Conservation (phyloP, 257 asterid genomes). For the Solanum habrochaites region DNA sequence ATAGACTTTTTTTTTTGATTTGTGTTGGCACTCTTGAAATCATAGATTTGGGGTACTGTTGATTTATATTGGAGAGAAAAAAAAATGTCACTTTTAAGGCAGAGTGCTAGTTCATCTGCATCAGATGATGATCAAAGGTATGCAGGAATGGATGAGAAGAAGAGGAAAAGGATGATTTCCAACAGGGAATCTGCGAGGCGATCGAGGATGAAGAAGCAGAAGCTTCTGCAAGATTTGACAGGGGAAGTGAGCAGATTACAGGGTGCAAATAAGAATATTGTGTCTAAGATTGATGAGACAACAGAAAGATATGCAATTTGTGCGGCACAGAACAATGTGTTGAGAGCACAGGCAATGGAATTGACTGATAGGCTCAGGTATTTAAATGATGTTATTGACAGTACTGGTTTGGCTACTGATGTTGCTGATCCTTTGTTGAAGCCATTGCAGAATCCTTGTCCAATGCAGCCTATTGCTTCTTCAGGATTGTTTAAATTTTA, state of each 20-base stretch:
- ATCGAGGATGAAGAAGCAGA: conserved; percentile 30
- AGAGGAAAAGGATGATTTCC: conserved; percentile 43
- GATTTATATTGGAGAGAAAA: background rate
- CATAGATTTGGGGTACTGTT: background rate
- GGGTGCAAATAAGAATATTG: conserved; percentile 31
- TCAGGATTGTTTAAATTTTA: conserved; percentile 23
- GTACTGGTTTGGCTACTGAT: conserved; percentile 14
- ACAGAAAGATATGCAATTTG: conserved; percentile 12
- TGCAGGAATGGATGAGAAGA: conserved; percentile 33
- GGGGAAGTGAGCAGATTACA: conserved; percentile 27
- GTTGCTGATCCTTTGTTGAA: conserved; percentile 20
- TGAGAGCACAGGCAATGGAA: conserved; percentile 49
- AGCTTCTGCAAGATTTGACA: conserved; percentile 39
- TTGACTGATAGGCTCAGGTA: conserved; percentile 39
- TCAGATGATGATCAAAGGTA: conserved; percentile 23
- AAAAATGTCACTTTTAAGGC: conserved; percentile 20
- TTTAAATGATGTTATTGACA: conserved; percentile 25
- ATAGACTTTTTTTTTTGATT: background rate
- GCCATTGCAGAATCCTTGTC: conserved; percentile 52
- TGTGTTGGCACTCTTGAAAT: background rate
- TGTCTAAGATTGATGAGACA: conserved; percentile 36
- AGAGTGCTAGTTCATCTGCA: conserved; percentile 6
- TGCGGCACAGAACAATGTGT: conserved; percentile 43
- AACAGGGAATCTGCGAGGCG: conserved; percentile 39
- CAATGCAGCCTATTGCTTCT: conserved; percentile 35